phyloP scores from a whole-genome alignment of 2,329 filamentous ascomycete genomes.

The Chrysoporthe puriensis region DNA sequence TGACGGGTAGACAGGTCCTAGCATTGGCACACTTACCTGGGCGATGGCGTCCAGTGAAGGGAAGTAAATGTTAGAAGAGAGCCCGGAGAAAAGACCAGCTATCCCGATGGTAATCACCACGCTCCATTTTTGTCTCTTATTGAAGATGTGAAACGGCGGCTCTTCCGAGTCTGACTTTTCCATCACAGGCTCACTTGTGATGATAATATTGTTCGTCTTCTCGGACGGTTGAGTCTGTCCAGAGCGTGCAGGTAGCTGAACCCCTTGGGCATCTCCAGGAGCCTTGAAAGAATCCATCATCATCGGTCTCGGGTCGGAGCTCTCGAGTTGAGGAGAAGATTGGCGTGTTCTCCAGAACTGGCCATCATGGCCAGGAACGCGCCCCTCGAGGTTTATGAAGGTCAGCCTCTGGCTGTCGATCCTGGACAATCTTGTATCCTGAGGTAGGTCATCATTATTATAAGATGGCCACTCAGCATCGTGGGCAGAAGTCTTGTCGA shows the following conservation, averaged over 20 bases:
- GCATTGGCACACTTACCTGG: slow-evolving; percentile 31
- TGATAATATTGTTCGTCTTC: background rate
- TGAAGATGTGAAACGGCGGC: slow-evolving; percentile 41
- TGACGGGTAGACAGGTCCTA: background rate
- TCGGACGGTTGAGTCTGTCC: background rate
- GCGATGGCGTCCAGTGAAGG: slow-evolving; percentile 47
- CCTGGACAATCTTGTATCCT: too few relatives aligned
- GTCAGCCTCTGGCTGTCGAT: too few relatives aligned
- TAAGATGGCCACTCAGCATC: too few relatives aligned
- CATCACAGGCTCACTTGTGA: background rate
- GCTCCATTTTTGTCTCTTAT: slow-evolving; percentile 44
- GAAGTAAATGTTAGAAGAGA: slow-evolving; percentile 56
- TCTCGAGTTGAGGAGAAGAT: too few relatives aligned
- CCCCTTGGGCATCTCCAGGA: slow-evolving; percentile 4
- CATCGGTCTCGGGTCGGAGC: background rate
- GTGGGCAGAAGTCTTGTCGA: too few relatives aligned
- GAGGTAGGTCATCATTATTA: too few relatives aligned
- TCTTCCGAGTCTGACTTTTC: background rate
- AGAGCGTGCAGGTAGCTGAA: background rate
- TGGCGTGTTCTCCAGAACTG: too few relatives aligned
- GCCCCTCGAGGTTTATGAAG: too few relatives aligned
- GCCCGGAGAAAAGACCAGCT: slow-evolving; percentile 56
- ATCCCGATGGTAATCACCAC: slow-evolving; percentile 53
- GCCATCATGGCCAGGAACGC: too few relatives aligned
- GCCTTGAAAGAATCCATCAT: background rate